Conservation (phyloP, 495 filamentous ascomycete genomes). For the Usnea hakonensis region DNA sequence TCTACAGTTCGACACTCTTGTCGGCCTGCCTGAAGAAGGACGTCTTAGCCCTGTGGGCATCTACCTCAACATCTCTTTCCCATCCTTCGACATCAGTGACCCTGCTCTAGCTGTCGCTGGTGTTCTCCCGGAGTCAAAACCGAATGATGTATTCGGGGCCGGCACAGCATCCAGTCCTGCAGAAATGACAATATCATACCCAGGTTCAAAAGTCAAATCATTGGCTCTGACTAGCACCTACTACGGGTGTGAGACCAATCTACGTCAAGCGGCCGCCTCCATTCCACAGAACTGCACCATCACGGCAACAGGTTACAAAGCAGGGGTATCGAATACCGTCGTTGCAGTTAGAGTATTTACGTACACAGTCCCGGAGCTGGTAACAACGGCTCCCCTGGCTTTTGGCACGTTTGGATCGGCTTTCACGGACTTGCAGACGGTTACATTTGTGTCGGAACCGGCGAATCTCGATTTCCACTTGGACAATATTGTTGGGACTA, state of each 20-base stretch:
- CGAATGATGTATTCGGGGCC: not conserved
- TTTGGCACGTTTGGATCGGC: slow-evolving; percentile 4
- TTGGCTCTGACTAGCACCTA: not conserved
- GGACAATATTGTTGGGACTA: slow-evolving; percentile 6
- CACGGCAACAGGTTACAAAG: not conserved
- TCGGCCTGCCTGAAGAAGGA: not conserved
- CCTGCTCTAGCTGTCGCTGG: not conserved
- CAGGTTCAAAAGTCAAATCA: not conserved
- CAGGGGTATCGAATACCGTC: not conserved
- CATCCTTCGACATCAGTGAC: not conserved
- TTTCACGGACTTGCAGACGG: not conserved
- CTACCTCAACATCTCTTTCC: slow-evolving; percentile 1
- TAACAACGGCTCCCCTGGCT: not conserved
- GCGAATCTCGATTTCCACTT: not conserved
- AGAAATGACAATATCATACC: not conserved
- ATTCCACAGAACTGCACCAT: not conserved
- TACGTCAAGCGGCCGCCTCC: not conserved
- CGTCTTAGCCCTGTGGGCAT: slow-evolving; percentile 1
- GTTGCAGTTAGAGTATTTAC: not conserved
- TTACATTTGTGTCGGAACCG: not conserved
- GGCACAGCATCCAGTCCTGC: not conserved
- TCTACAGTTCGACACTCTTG: not conserved
- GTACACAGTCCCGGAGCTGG: not conserved
- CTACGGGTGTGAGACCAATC: slow-evolving; percentile 4
- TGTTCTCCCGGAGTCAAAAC: not conserved